Evolutionary conservation across 352 stramenopile species (phyloP), one percentile per base, ranked within the genome.

Genomic region (Thraustochytrium striatum): DNA sequence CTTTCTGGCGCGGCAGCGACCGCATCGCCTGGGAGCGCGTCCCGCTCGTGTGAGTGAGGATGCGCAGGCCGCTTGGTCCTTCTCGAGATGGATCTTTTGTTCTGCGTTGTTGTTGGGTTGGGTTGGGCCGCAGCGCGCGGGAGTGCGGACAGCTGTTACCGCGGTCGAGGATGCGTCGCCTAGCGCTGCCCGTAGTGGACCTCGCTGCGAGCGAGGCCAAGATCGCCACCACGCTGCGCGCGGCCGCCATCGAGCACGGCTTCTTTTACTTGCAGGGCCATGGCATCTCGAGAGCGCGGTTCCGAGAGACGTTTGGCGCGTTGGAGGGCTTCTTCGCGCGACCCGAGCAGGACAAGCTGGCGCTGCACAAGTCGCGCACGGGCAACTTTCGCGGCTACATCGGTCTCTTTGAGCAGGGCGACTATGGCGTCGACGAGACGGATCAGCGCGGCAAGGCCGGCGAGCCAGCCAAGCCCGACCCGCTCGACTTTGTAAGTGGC

Each of bases 231-330:
- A 28, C 61, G 25, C 65, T 75, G 13, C 65, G 65, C 44, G 43
- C 16, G 16, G 65, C 65, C 5, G 65, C 65, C 21, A 32, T 3
- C 11, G 16, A n/a, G 5, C 44, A 55, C 32, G 65, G 65, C 7
- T 75, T 75, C 52, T 75, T 75, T 43, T 75, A 75, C 65, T 25
- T 75, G 13, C 19, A 19, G 13, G n/a, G 52, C 1, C 65, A 75
- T 43, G 65, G 65, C 35, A 43, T 75, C 1, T 39, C 65, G 11
- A 55, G 47, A 25, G n/a, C n/a, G n/a, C n/a, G n/a, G n/a, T n/a
- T n/a, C n/a, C n/a, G n/a, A n/a, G n/a, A n/a, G n/a, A n/a, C n/a
- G n/a, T 70, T 52, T 30, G 30, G 16, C 30, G 52, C 32, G 25
- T 28, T 75, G 21, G 25, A 21, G 5, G 30, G n/a, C 44, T 61